These are phyloP conservation scores for Oryza brachyantha DNA, from an alignment of 176 grass and related monocot species.

Conservation along the genomic window DNA sequence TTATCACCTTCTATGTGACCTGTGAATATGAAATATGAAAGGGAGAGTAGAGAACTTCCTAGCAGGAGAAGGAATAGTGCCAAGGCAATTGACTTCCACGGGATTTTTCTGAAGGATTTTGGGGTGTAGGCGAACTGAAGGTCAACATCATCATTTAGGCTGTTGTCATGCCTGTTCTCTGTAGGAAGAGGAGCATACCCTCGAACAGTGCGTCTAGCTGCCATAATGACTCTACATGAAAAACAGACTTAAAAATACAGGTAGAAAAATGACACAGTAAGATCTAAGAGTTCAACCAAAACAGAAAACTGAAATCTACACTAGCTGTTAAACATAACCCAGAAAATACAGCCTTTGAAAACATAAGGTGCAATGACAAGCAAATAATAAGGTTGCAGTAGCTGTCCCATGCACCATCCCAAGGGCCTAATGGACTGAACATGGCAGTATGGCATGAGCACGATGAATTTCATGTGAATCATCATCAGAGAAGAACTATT, in stretches of 20 bases:
- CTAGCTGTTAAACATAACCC: too few relatives aligned
- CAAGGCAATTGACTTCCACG: slow-evolving; percentile 85
- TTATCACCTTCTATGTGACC: slow-evolving; percentile 88
- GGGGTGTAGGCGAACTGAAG: slow-evolving; percentile 77
- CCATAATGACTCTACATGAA: slow-evolving; percentile 39
- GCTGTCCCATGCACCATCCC: too few relatives aligned
- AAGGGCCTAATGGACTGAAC: too few relatives aligned
- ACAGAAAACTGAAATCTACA: not conserved
- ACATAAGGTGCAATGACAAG: too few relatives aligned
- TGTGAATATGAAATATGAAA: slow-evolving; percentile 79
- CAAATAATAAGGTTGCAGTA: too few relatives aligned
- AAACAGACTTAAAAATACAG: slow-evolving; percentile 1
- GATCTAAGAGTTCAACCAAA: not conserved
- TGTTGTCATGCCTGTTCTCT: slow-evolving; percentile 32
- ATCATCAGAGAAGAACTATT: too few relatives aligned
- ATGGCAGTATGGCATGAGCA: too few relatives aligned
- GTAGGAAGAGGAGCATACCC: slow-evolving; percentile 55
- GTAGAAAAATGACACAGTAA: not conserved
- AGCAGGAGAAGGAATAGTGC: slow-evolving; percentile 79
- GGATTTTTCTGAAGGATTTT: slow-evolving; percentile 64
- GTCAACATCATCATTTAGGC: slow-evolving; percentile 39
- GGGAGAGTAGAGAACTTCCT: slow-evolving; percentile 60
- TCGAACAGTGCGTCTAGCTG: slow-evolving; percentile 48
- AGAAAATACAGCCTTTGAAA: too few relatives aligned
- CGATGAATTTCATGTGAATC: too few relatives aligned